phyloP scores from a whole-genome alignment of 2,329 filamentous ascomycete species.

The Xylaria sp. region DNA sequence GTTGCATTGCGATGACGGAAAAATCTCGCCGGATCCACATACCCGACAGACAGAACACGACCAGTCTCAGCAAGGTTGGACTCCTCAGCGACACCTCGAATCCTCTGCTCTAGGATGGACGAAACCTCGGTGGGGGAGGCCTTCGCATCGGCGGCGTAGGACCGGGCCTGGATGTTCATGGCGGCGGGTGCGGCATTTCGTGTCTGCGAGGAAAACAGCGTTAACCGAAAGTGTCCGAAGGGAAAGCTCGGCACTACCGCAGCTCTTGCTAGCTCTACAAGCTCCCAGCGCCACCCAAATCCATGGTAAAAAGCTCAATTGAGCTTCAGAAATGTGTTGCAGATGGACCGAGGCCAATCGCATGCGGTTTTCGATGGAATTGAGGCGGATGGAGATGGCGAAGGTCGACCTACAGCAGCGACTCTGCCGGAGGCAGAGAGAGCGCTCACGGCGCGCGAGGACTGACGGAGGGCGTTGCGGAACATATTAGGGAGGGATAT shows the following conservation, averaged over 20 bases:
- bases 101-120: constrained; percentile 98
- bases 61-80: constrained; percentile 96
- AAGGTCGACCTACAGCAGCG: constrained; percentile 81
- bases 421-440: constrained; percentile 91
- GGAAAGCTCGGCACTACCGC: constrained; percentile 29
- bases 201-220: constrained; percentile 67
- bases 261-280: constrained; percentile 47
- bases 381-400: constrained; percentile 46
- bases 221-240: constrained; percentile 61
- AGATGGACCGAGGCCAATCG: constrained; percentile 46
- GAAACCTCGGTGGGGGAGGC: constrained; percentile 97
- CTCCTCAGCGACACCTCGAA: constrained; percentile 98
- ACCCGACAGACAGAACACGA: constrained; percentile 98
- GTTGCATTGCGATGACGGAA: constrained; percentile 28
- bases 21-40: constrained; percentile 57
- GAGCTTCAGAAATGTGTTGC: constrained; percentile 40
- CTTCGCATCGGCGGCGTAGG: constrained; percentile 94
- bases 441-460: constrained; percentile 91
- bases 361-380: constrained; percentile 53
- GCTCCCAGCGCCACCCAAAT: constrained; percentile 39
- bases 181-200: constrained; percentile 84
- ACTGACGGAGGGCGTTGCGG: constrained; percentile 97
- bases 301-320: constrained; percentile 46
- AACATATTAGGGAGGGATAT: constrained; percentile 77
- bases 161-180: constrained; percentile 78